A percentile compares a stretch with the other conserved stretches of the same genome.
These are phyloP conservation scores for Pseudoscleropodium purum DNA, from an alignment of 225 moss, liverwort and hornwort species.

Conservation along the genomic window DNA sequence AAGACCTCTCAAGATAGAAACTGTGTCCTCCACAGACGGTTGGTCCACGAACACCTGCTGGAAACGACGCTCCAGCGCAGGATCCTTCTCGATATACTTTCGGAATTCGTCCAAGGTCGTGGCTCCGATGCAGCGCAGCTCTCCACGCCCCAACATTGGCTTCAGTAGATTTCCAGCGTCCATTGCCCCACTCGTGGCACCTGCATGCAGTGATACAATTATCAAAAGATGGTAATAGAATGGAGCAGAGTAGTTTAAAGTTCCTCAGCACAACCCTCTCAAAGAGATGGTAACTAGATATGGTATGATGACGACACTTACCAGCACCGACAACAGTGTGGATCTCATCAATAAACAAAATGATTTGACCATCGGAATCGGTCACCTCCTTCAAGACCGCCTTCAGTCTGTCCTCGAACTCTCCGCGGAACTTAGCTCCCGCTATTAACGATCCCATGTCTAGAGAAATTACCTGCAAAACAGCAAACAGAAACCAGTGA, in stretches of 20 bases:
- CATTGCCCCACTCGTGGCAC: conserved; percentile 83
- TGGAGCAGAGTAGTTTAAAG: not conserved
- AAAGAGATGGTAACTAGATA: not conserved
- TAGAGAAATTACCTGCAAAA: conserved; percentile 78
- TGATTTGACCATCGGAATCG: conserved; percentile 81
- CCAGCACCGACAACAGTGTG: conserved; percentile 98
- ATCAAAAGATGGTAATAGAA: not conserved
- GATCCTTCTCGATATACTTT: conserved; percentile 93
- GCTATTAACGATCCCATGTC: conserved; percentile 96
- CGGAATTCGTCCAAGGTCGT: conserved; percentile 91
- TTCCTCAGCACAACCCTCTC: not conserved
- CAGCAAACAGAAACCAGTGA: not conserved
- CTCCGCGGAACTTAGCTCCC: conserved; percentile 87
- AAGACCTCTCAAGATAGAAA: conserved; percentile 89
- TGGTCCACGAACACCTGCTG: conserved; percentile 97
- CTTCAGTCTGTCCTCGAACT: conserved; percentile 92
- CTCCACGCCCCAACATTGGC: conserved; percentile 94
- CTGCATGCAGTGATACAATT: conserved; percentile 6
- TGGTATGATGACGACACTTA: not conserved
- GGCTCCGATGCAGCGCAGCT: conserved; percentile 89
- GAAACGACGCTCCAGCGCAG: conserved; percentile 88
- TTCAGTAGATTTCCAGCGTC: conserved; percentile 89
- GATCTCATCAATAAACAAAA: conserved; percentile 95
- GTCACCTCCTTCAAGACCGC: conserved; percentile 88
- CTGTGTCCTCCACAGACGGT: conserved; percentile 78